Percentiles rank a stretch among this genome's conserved stretches.
Conservation (phyloP, 2,329 filamentous ascomycete species). For the Colletotrichum neosansevieriae region DNA sequence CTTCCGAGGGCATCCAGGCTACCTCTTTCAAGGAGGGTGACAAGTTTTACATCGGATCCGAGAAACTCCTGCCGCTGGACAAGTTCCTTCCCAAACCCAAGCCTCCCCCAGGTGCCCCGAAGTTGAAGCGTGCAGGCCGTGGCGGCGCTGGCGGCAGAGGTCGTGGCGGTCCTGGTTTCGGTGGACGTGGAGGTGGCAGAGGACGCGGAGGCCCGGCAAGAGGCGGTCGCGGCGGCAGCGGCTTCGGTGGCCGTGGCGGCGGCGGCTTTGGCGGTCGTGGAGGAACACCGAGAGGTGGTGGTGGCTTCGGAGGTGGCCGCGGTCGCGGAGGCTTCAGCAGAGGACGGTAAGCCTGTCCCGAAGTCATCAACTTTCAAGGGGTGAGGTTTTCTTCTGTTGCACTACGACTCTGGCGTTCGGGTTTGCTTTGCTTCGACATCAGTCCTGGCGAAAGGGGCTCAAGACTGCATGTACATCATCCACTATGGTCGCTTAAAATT, state of each 20-base stretch:
- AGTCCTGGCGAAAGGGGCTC: slow-evolving; percentile 30
- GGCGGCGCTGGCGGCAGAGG: slow-evolving; percentile 55
- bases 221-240: slow-evolving; percentile 47
- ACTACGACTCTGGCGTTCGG: slow-evolving; percentile 39
- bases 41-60: slow-evolving; percentile 95
- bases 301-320: slow-evolving; percentile 35
- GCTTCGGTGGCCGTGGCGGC: slow-evolving; percentile 42
- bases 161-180: slow-evolving; percentile 55
- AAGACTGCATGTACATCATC: slow-evolving; percentile 39
- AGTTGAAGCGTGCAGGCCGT: slow-evolving; percentile 69
- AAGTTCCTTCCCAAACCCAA: slow-evolving; percentile 98
- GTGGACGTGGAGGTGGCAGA: slow-evolving; percentile 45
- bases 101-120: slow-evolving; percentile 72
- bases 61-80: slow-evolving; percentile 95
- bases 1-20: slow-evolving; percentile 94
- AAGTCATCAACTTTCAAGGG: slow-evolving; percentile 12
- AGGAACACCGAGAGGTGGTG: slow-evolving; percentile 41
- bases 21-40: slow-evolving; percentile 95
- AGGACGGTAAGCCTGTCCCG: slow-evolving; percentile 28
- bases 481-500: slow-evolving; percentile 34
- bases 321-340: slow-evolving; percentile 41
- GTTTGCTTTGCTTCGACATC: slow-evolving; percentile 39
- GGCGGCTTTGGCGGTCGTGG: slow-evolving; percentile 45
- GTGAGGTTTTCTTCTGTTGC: slow-evolving; percentile 37
- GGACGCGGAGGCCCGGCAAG: slow-evolving; percentile 42